Evolutionary conservation across 2,329 filamentous ascomycete genomes (phyloP).

Genomic region (Fusarium equiseti): DNA sequence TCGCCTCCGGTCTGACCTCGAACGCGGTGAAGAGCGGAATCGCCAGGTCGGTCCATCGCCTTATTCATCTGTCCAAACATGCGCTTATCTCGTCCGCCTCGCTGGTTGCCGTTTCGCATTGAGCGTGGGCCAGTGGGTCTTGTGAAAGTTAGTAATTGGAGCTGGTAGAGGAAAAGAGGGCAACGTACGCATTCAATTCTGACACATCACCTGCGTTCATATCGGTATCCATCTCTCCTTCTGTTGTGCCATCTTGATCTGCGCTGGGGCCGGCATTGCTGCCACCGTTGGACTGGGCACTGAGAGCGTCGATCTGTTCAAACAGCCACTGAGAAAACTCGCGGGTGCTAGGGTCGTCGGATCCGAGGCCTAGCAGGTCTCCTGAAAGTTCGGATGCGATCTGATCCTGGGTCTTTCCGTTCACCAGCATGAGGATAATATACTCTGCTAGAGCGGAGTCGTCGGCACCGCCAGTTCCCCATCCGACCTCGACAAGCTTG

Average conservation of each 20-base stretch:
- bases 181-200: conserved; percentile 70
- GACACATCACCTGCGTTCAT: conserved; percentile 72
- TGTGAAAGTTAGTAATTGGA: conserved; percentile 55
- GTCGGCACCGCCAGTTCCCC: conserved; percentile 82
- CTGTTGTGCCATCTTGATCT: conserved; percentile 52
- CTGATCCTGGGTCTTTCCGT: conserved; percentile 91
- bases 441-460: conserved; percentile 93
- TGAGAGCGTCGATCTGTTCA: conserved; percentile 79
- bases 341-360: conserved; percentile 84
- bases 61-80: conserved; percentile 88
- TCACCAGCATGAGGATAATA: conserved; percentile 96
- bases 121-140: conserved; percentile 96
- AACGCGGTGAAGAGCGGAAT: conserved; percentile 84
- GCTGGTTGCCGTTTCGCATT: conserved; percentile 79
- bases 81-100: conserved; percentile 77
- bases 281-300: conserved; percentile 70
- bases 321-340: conserved; percentile 97
- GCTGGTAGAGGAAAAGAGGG: neutral
- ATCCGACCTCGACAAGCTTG: conserved; percentile 92
- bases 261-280: conserved; percentile 49
- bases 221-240: conserved; percentile 72
- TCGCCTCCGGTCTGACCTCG: conserved; percentile 78
- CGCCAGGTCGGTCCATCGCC: conserved; percentile 81
- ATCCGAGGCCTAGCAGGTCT: conserved; percentile 84
- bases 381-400: conserved; percentile 89